Percentiles rank a stretch among this genome's conserved stretches.
Conservation (phyloP, 768 basidiomycete species). For the Mycena venus region DNA sequence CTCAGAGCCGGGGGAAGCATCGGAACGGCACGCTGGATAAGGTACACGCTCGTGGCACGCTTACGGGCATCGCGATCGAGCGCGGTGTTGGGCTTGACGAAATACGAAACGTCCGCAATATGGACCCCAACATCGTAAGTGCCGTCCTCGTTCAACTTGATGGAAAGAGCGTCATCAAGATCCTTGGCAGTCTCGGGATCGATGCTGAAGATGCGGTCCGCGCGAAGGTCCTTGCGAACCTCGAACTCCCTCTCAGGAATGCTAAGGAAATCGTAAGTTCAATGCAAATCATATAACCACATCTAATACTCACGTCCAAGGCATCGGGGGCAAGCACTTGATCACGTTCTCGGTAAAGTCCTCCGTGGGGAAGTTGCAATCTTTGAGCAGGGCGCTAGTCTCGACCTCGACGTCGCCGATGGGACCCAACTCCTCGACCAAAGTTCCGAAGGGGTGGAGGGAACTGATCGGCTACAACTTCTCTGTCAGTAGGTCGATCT, state of each 20-base stretch:
- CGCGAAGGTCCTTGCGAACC: slow-evolving; percentile 88
- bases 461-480: slow-evolving; percentile 86
- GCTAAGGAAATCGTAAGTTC: slow-evolving; percentile 51
- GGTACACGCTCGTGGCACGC: slow-evolving; percentile 96
- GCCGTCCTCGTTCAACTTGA: slow-evolving; percentile 91
- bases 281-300: slow-evolving; percentile 1
- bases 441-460: slow-evolving; percentile 97
- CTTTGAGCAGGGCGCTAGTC: slow-evolving; percentile 96
- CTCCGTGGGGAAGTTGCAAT: slow-evolving; percentile 98
- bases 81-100: slow-evolving; percentile 96
- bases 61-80: slow-evolving; percentile 98
- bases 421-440: slow-evolving; percentile 97
- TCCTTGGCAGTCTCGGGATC: slow-evolving; percentile 93
- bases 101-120: slow-evolving; percentile 95
- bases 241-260: slow-evolving; percentile 93
- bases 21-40: slow-evolving; percentile 95
- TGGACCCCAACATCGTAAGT: slow-evolving; percentile 96
- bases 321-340: slow-evolving; percentile 95
- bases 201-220: slow-evolving; percentile 91
- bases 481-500: slow-evolving; percentile 35
- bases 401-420: slow-evolving; percentile 99
- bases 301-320: slow-evolving; percentile 81
- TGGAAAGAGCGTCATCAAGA: slow-evolving; percentile 94
- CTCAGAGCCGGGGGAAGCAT: slow-evolving; percentile 97
- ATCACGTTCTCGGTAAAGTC: slow-evolving; percentile 96